These are phyloP conservation scores for Pseudohalonectria lignicola DNA, from an alignment of 2,329 filamentous ascomycete genomes.

Conservation along the genomic window DNA sequence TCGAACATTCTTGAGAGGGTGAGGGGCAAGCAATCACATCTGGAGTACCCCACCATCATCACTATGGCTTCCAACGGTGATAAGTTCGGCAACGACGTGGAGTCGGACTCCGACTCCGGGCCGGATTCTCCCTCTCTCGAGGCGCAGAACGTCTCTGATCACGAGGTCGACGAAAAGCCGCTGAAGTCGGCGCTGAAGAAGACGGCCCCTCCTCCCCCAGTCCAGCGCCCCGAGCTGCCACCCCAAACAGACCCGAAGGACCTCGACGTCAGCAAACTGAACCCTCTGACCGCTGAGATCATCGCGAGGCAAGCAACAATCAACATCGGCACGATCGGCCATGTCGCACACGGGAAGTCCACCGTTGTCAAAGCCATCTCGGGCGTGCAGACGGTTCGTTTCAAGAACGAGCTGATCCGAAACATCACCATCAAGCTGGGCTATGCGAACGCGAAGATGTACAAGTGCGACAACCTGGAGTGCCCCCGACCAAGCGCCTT, in stretches of 20 bases:
- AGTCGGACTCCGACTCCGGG: conserved; percentile 57
- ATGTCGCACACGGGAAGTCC: conserved; percentile 97
- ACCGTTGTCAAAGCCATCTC: conserved; percentile 99
- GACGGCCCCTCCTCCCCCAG: conserved; percentile 44
- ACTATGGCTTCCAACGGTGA: conserved; percentile 52
- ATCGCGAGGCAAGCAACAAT: conserved; percentile 97
- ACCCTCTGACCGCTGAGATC: conserved; percentile 86
- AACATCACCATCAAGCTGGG: conserved; percentile 99
- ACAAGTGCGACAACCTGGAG: conserved; percentile 87
- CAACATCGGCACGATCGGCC: conserved; percentile 97
- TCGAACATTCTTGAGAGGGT: too few relatives aligned
- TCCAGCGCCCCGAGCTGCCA: conserved; percentile 46
- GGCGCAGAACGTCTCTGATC: conserved; percentile 43
- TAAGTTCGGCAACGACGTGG: conserved; percentile 60
- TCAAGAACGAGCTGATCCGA: conserved; percentile 98
- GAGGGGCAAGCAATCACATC: too few relatives aligned
- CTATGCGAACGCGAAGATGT: conserved; percentile 98
- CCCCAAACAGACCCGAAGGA: conserved; percentile 89
- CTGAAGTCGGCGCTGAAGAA: conserved; percentile 85
- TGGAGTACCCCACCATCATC: conserved; percentile 1
- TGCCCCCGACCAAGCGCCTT: conserved; percentile 95
- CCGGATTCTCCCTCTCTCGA: conserved; percentile 50
- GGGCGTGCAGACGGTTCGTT: conserved; percentile 95
- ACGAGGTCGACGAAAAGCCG: conserved; percentile 53
- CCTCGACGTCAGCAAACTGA: conserved; percentile 71